A percentile compares a stretch with the other conserved stretches of the same genome.
phyloP scores from a whole-genome alignment of 257 asterid genomes.

The Gentiana macrophylla region DNA sequence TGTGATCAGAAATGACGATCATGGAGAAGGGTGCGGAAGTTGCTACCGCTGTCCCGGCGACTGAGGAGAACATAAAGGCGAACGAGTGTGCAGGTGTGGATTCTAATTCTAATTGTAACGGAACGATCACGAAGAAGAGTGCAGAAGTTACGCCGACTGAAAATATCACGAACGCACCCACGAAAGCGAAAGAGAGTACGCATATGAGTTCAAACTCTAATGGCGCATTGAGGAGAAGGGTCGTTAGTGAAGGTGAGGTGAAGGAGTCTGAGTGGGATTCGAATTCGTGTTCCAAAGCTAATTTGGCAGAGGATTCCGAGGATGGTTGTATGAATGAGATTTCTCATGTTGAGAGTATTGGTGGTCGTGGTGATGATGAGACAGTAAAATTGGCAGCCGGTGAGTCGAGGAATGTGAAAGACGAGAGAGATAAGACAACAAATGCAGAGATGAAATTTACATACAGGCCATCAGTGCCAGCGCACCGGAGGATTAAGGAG shows the following conservation, averaged over 20 bases:
- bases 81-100: too few species aligned
- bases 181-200: neutral
- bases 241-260: slow-evolving; percentile 9
- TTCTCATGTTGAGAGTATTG: slow-evolving; percentile 12
- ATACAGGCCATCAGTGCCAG: slow-evolving; percentile 80
- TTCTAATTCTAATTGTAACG: too few species aligned
- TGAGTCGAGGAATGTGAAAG: slow-evolving; percentile 5
- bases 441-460: slow-evolving; percentile 26
- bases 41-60: too few species aligned
- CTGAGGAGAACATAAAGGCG: too few species aligned
- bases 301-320: slow-evolving; percentile 5
- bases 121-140: slow-evolving; percentile 21
- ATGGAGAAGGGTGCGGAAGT: too few species aligned
- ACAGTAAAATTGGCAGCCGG: slow-evolving; percentile 17
- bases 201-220: slow-evolving; percentile 6
- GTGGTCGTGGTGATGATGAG: slow-evolving; percentile 14
- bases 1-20: slow-evolving; percentile 29
- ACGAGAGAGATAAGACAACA: slow-evolving; percentile 18
- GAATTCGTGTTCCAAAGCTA: slow-evolving; percentile 9
- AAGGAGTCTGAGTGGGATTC: slow-evolving; percentile 12
- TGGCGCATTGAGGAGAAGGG: slow-evolving; percentile 34
- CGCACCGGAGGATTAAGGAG: slow-evolving; percentile 76
- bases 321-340: slow-evolving; percentile 6
- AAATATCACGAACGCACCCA: slow-evolving; percentile 2
- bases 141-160: slow-evolving; percentile 21